Evolutionary conservation across 2,329 filamentous ascomycete genomes (phyloP), one percentile per base, ranked within the genome.

Genomic region (Neospermospora avenae): DNA sequence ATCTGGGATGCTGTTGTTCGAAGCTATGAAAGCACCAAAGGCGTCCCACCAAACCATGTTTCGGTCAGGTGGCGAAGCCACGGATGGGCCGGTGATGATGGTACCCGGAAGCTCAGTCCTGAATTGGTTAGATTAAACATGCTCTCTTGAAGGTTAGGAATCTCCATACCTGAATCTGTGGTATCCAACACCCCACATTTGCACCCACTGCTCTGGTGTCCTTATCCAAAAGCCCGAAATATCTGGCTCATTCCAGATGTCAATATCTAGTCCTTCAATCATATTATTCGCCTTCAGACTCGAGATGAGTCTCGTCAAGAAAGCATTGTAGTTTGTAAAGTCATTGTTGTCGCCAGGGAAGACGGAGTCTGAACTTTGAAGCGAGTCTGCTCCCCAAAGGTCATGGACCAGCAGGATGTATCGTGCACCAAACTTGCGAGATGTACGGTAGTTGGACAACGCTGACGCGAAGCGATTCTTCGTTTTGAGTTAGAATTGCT

Each of bases 221-320:
- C 77, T 70, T 4, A 59, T 53, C 72, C 78, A 80, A 41, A 66
- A 68, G 4, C 13, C 41, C n/a, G 63, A 53, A 16, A 68, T 25
- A 59, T 82, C 80, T 0, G 80, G 78, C 67, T 83, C 80, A 56
- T 83, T 83, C 80, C 81, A 83, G 34, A 81, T 75, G 51, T 83
- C 81, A 3, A 77, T 68, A 0, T 78, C 71, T 0, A 82, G 61
- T 0, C 72, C 74, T 0, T 71, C 69, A 34, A 65, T 67, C 71
- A 72, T 74, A n/a, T 71, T 65, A 58, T 76, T 77, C 1, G 64
- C 68, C 31, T 69, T 71, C 10, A 77, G 63, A 54, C 72, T 75
- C 1, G 65, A 62, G 22, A 77, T 65, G 2, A 79, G 63, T 22
- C 72, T 70, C 0, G 70, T 65, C 0, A 79, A 61, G 55, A 78